Evolutionary conservation across 2,329 filamentous ascomycete genomes (phyloP).

Genomic region (Exutisphaerella laricina): DNA sequence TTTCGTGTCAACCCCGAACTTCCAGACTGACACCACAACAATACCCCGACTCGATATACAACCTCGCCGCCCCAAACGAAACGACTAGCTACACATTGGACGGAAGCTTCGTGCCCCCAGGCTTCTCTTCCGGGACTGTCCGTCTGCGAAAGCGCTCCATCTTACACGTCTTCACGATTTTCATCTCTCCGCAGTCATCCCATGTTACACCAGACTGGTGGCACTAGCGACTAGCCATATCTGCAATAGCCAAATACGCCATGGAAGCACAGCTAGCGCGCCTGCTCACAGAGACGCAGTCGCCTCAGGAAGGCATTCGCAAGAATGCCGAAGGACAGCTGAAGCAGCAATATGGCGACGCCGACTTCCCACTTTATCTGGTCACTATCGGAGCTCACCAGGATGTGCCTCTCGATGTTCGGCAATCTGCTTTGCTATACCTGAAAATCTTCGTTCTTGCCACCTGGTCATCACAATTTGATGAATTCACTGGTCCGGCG

Average conservation of each 20-base stretch:
- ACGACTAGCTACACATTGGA: no score
- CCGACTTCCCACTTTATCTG: slow-evolving; percentile 72
- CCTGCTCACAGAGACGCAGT: slow-evolving; percentile 82
- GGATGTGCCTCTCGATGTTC: slow-evolving; percentile 65
- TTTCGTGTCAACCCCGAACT: no score
- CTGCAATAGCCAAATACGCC: slow-evolving; percentile 17
- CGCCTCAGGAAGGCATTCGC: slow-evolving; percentile 66
- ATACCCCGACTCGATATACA: no score
- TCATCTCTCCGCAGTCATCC: no score
- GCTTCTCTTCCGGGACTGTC: no score
- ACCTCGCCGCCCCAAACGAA: no score
- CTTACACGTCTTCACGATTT: no score
- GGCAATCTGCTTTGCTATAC: slow-evolving; percentile 74
- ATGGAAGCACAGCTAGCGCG: slow-evolving; percentile 94
- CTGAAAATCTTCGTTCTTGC: slow-evolving; percentile 78
- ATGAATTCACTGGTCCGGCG: slow-evolving; percentile 62
- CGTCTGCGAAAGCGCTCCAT: no score
- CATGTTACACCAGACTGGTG: slow-evolving; percentile 17
- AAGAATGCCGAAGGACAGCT: slow-evolving; percentile 83
- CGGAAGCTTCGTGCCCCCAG: no score
- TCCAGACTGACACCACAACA: no score
- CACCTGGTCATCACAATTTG: slow-evolving; percentile 74
- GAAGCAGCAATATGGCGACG: slow-evolving; percentile 60
- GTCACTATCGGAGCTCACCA: slow-evolving; percentile 73
- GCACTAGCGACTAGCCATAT: slow-evolving; percentile 18